A percentile compares a stretch with the other conserved stretches of the same genome.
These are phyloP conservation scores for Mentha longifolia DNA, from an alignment of 257 asterid species.

Conservation along the genomic window DNA sequence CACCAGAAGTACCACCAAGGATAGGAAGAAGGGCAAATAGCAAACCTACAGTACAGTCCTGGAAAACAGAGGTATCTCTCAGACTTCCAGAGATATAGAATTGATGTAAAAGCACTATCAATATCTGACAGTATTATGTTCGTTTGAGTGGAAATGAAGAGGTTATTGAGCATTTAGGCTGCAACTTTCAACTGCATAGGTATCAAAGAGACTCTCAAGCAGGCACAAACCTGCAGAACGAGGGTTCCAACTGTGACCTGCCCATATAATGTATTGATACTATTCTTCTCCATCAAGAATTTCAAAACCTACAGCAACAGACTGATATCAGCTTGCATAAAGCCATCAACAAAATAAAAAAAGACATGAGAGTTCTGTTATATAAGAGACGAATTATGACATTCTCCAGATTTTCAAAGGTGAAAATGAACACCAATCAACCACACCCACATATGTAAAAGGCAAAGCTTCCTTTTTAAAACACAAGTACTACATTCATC, in stretches of 20 bases:
- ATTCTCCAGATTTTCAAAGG: not conserved
- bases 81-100: conserved; percentile 24
- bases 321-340: conserved; percentile 30
- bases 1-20: conserved; percentile 86
- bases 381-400: conserved; percentile 1
- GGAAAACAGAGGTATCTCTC: conserved; percentile 42
- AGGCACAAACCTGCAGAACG: conserved; percentile 65
- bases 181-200: not conserved
- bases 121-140: conserved; percentile 11
- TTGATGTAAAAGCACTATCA: conserved; percentile 21
- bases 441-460: not conserved
- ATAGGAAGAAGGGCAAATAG: conserved; percentile 88
- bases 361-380: conserved; percentile 6
- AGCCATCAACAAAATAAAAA: conserved; percentile 21
- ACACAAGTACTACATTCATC: not conserved
- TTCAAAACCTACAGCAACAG: conserved; percentile 67
- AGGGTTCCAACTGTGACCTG: conserved; percentile 89
- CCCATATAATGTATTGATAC: conserved; percentile 68
- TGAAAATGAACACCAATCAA: conserved; percentile 2
- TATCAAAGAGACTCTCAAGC: conserved; percentile 26
- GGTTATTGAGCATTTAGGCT: conserved; percentile 21
- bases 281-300: conserved; percentile 80
- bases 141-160: conserved; percentile 29
- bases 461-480: not conserved
- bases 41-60: conserved; percentile 92